Conservation (phyloP, 1,139 yeast genomes). For the Hemisphaericaspora lyxosophila region DNA sequence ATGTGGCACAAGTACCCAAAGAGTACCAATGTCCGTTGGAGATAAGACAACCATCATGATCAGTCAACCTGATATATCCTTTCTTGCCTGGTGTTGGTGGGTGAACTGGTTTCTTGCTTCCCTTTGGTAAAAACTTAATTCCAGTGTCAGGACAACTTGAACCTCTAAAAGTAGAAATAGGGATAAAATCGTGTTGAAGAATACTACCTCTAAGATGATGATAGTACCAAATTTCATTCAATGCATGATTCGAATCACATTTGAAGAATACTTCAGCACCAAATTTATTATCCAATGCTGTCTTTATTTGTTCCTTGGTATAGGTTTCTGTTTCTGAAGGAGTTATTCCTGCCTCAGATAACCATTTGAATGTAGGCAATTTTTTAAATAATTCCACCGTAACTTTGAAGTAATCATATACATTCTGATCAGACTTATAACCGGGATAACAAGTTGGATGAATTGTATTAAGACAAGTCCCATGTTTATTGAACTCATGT, state of each 20-base stretch:
- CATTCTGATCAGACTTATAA: constrained; percentile 47
- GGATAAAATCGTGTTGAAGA: constrained; percentile 59
- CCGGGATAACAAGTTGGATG: constrained; percentile 63
- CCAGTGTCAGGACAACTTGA: constrained; percentile 69
- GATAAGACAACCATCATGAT: constrained; percentile 73
- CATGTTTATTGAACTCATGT: constrained; percentile 95
- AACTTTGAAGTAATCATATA: constrained; percentile 73
- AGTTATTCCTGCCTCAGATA: constrained; percentile 63
- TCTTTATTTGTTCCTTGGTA: constrained; percentile 60
- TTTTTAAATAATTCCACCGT: constrained; percentile 62
- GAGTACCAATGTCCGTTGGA: constrained; percentile 83
- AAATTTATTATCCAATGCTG: constrained; percentile 60
- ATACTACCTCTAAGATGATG: constrained; percentile 79
- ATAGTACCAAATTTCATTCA: constrained; percentile 90
- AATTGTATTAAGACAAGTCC: constrained; percentile 84
- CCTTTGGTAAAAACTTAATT: constrained; percentile 76
- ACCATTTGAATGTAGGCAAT: constrained; percentile 71
- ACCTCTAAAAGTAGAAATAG: constrained; percentile 56
- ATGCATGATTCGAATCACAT: constrained; percentile 59
- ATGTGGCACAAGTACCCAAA: constrained; percentile 86
- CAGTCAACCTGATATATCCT: constrained; percentile 52
- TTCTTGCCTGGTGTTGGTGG: constrained; percentile 15
- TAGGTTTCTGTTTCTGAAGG: constrained; percentile 66
- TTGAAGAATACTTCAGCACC: constrained; percentile 66
- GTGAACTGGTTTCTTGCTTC: constrained; percentile 21